Base-by-base conservation (phyloP, 495 filamentous ascomycete species). In the Talaromyces thailandensis region DNA sequence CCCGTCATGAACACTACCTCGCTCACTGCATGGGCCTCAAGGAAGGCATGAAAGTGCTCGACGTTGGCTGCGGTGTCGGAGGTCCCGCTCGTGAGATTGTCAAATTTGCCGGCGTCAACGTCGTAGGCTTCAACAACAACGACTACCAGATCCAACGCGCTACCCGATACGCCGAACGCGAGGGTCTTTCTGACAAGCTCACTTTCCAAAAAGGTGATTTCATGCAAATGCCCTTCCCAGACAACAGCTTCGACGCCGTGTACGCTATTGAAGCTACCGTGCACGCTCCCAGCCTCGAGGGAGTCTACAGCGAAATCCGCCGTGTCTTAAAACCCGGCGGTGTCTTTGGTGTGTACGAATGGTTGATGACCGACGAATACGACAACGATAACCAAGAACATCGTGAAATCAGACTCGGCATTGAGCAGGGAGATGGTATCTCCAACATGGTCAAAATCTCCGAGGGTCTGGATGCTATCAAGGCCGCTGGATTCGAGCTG, bases 71-170 rank as follows among this genome's bases (percentile, higher is more conserved):
- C 75, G 94, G 94, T 82, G 91, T 98, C 58, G 94, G 94, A 66
- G 95, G 94, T 56, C 94, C 94, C n/a, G 94, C 95, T 24, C 84
- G 94, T 62, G 94, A 98, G 79, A 98, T 98, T 66, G 89, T 88
- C 73, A 93, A 96, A 74, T 98, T 98, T 81, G 86, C 92, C 50
- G 93, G 89, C 65, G 87, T 83, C 69, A 92, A 96, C 68, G 84
- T 97, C 63, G 88, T 91, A 25, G 94, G 94, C 43, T 76, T 98
- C 71, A 98, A 98, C 86, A 98, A 98, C 86, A 98, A 98, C 79
- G 93, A 97, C 79, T 98, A 98, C 82, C 94, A 98, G 78, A 98
- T 98, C 71, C 84, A 97, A 75, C 90, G 94, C 57, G 95, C 94
- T 6, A 93, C 87, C 24, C 82, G 82, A 50, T 97, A 98, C 72